phyloP scores from a whole-genome alignment of 257 asterid genomes.

The Coffea eugenioides region DNA sequence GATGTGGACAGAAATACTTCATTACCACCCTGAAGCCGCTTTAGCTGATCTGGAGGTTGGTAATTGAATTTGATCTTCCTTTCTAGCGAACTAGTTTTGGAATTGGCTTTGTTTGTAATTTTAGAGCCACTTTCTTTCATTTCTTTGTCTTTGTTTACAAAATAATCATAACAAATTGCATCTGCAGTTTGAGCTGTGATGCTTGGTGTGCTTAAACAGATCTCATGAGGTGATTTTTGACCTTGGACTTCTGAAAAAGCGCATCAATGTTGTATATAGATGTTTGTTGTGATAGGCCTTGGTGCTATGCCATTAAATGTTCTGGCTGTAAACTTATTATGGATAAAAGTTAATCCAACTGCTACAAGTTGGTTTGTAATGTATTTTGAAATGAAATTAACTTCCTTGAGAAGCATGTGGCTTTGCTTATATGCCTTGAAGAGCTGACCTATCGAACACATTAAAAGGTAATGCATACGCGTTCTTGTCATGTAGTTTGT shows the following conservation, averaged over 20 bases:
- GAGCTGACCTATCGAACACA: not conserved
- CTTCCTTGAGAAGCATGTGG: not conserved
- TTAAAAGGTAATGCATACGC: not conserved
- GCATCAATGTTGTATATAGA: conserved; percentile 17
- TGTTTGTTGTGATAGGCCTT: conserved; percentile 9
- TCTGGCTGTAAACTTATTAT: not conserved
- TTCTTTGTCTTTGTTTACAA: not conserved
- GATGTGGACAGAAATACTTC: conserved; percentile 26
- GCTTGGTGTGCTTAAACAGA: conserved; percentile 8
- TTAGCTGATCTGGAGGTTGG: conserved; percentile 10
- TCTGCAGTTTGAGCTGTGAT: conserved; percentile 21
- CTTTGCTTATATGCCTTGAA: not conserved
- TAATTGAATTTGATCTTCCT: not conserved
- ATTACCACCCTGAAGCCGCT: conserved; percentile 27
- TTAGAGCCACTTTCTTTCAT: not conserved
- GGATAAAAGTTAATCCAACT: conserved; percentile 5
- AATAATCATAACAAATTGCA: conserved; percentile 19
- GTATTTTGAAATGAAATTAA: not conserved
- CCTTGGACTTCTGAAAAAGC: not conserved
- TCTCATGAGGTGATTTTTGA: not conserved
- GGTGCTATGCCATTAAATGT: not conserved
- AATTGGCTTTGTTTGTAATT: conserved; percentile 2
- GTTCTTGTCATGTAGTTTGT: not conserved
- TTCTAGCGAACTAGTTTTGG: not conserved
- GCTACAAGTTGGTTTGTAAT: not conserved